These are phyloP conservation scores for Aspergillus brasiliensis DNA, from an alignment of 2,329 filamentous ascomycete genomes.

Conservation along the genomic window DNA sequence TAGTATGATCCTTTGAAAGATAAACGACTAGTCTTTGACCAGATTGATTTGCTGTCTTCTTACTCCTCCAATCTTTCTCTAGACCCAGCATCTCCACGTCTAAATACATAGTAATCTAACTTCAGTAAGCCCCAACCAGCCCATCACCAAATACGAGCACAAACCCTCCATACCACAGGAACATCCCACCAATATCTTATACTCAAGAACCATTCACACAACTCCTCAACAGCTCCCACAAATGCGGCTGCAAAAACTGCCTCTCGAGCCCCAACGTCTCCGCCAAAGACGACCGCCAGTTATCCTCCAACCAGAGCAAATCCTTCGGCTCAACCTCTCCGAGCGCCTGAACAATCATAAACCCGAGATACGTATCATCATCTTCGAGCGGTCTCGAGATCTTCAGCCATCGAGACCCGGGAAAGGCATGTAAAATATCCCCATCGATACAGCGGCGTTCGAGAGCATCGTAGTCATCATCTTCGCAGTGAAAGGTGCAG, in stretches of 20 bases:
- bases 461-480: not conserved
- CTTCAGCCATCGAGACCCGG: not conserved
- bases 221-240: not conserved
- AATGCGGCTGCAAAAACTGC: not conserved
- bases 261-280: not conserved
- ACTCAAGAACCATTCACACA: not conserved
- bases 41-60: no score
- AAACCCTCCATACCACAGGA: no score
- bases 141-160: no score
- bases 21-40: no score
- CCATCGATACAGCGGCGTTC: not conserved
- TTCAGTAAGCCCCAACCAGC: no score
- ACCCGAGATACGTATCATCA: not conserved
- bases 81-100: no score
- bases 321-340: not conserved
- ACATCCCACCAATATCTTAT: no score
- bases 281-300: not conserved
- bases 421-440: not conserved
- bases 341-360: not conserved
- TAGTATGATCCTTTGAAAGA: no score
- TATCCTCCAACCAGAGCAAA: not conserved
- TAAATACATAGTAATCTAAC: no score
- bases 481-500: not conserved
- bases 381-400: not conserved
- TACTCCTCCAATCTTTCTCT: no score